phyloP scores from a whole-genome alignment of 1,284 basidiomycete genomes.

The Cutaneotrichosporon sp. region DNA sequence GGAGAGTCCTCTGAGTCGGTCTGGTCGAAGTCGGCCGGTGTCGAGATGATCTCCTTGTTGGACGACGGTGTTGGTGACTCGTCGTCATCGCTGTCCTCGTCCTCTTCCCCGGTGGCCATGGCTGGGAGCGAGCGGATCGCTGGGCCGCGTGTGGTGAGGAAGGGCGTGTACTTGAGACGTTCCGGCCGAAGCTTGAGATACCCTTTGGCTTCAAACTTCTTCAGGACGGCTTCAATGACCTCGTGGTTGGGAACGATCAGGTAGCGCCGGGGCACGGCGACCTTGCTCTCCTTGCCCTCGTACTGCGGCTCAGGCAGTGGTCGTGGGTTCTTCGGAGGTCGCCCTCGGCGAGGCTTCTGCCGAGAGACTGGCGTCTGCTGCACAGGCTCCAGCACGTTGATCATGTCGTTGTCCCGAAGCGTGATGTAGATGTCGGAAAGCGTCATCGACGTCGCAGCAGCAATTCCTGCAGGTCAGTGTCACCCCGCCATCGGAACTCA shows the following conservation, averaged over 20 bases:
- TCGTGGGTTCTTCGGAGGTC: conserved; percentile 18
- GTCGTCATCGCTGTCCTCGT: neutral
- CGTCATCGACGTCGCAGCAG: conserved; percentile 84
- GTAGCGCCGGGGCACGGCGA: conserved; percentile 65
- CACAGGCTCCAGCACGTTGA: conserved; percentile 52
- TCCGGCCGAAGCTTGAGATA: conserved; percentile 79
- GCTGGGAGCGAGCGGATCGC: neutral
- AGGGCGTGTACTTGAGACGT: conserved; percentile 93
- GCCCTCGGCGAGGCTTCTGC: conserved; percentile 15
- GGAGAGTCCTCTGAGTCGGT: conserved; percentile 14
- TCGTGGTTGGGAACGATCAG: conserved; percentile 79
- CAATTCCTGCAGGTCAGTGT: conserved; percentile 73
- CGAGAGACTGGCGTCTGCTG: conserved; percentile 8
- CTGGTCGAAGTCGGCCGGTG: conserved; percentile 7
- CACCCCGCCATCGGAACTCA: conserved; percentile 55
- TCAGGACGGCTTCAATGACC: conserved; percentile 67
- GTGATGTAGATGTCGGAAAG: conserved; percentile 81
- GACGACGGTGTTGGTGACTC: conserved; percentile 13
- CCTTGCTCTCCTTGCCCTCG: conserved; percentile 44
- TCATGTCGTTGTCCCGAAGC: conserved; percentile 76
- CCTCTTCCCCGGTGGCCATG: neutral
- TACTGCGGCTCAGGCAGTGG: neutral
- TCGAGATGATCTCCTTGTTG: conserved; percentile 20
- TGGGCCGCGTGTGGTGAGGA: conserved; percentile 61
- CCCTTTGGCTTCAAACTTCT: conserved; percentile 74